phyloP scores from a whole-genome alignment of 208 protist genomes.

The Leishmania martiniquensis region DNA sequence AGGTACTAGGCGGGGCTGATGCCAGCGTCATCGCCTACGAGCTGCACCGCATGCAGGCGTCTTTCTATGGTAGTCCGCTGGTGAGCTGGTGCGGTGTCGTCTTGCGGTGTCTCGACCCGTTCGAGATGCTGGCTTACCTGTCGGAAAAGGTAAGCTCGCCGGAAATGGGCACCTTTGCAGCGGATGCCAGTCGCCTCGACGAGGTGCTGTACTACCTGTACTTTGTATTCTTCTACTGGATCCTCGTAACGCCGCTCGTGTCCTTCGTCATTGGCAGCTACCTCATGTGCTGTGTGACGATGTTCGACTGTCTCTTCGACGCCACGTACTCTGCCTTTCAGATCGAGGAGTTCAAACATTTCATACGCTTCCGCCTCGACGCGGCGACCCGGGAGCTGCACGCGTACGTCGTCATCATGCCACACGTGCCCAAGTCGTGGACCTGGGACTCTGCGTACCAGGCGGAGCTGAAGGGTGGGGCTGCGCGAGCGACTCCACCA shows the following conservation, averaged over 20 bases:
- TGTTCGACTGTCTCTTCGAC: slow-evolving; percentile 82
- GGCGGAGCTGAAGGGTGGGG: slow-evolving; percentile 32
- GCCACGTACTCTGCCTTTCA: slow-evolving; percentile 83
- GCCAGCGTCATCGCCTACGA: slow-evolving; percentile 3
- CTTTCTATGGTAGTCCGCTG: slow-evolving; percentile 37
- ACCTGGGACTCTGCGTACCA: slow-evolving; percentile 49
- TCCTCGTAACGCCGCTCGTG: slow-evolving; percentile 76
- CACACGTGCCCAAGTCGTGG: slow-evolving; percentile 74
- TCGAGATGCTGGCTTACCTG: slow-evolving; percentile 71
- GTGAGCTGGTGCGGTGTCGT: slow-evolving; percentile 34
- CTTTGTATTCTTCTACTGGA: slow-evolving; percentile 80
- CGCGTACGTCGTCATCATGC: slow-evolving; percentile 63
- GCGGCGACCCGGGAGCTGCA: slow-evolving; percentile 57
- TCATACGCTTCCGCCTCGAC: slow-evolving; percentile 75
- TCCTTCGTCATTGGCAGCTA: slow-evolving; percentile 82
- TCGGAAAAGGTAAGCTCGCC: slow-evolving; percentile 53
- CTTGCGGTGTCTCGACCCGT: slow-evolving; percentile 54
- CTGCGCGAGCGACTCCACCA: slow-evolving; percentile 39
- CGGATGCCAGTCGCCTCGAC: slow-evolving; percentile 42
- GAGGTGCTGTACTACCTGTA: slow-evolving; percentile 77
- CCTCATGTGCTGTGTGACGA: slow-evolving; percentile 64
- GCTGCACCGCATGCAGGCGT: slow-evolving; percentile 21
- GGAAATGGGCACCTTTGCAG: slow-evolving; percentile 51
- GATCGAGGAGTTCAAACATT: slow-evolving; percentile 89
- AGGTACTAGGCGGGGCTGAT: slow-evolving; percentile 33